Evolutionary conservation across 129 eudicot species (phyloP), one percentile per base, ranked within the genome.

Genomic region (Rutidosis leptorrhynchoides): DNA sequence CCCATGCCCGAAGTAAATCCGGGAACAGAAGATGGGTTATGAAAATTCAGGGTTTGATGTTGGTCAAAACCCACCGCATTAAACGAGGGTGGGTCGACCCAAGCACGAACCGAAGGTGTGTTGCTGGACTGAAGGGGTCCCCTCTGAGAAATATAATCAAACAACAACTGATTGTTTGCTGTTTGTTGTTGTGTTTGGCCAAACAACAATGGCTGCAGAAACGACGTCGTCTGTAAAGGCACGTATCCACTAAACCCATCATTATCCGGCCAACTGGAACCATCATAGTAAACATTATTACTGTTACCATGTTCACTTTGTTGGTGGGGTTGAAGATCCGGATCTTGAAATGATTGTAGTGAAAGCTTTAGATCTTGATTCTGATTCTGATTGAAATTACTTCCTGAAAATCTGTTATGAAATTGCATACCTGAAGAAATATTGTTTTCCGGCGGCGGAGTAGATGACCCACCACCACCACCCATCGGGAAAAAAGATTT

Each of bases 101-200:
- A 87, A 61, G 97, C 97, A 82, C 90, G 95, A 83, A 84, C 55
- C 40, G 87, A 79, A 82, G 90, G 87, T 73, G 90, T 69, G 84
- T 82, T 83, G 73, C 86, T 90, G 97, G 97, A 90, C 97, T 90
- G 95, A 90, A 90, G 95, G 97, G 95, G 92, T 84, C 97, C 91
- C 95, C 97, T 87, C 89, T 90, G 92, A 62, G 97, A 62, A 84
- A 71, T 65, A 52, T 73, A 69, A 20, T 46, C 67, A 42, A 84
- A 82, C 64, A n/a, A n/a, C n/a, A 60, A 61, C 76, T 86, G 96
- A 55, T 19, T 65, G 48, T 64, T 74, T 23, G 78, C 56, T 30
- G 72, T 30, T 57, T 77, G 79, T n/a, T n/a, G n/a, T n/a, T n/a
- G n/a, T 16, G 72, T 35, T 52, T 84, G 82, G 53, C 89, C 81